These are phyloP conservation scores for Fraxinus xanthoxyloides DNA, from an alignment of 305 asterid species.

Conservation along the genomic window DNA sequence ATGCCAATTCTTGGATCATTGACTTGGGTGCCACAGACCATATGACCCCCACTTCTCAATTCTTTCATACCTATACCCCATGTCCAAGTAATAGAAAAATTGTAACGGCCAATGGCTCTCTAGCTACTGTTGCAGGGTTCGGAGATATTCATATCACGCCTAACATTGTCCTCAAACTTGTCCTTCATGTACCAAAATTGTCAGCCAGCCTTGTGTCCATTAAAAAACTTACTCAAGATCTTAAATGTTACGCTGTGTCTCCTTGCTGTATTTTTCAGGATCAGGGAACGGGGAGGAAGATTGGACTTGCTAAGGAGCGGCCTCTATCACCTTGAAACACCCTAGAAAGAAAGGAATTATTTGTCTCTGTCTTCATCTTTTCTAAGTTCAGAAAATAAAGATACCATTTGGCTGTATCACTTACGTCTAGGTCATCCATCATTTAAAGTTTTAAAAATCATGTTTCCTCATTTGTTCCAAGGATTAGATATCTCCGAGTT, in stretches of 20 bases:
- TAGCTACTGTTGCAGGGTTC: background rate
- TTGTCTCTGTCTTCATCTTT: too few relatives aligned
- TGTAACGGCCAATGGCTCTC: background rate
- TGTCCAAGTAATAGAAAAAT: too few relatives aligned
- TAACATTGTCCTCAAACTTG: too few relatives aligned
- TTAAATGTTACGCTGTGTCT: background rate
- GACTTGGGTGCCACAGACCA: background rate
- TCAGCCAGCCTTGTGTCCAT: background rate
- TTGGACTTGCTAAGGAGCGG: slow-evolving; percentile 7
- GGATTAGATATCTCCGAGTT: too few relatives aligned
- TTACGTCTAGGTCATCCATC: too few relatives aligned
- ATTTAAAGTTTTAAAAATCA: too few relatives aligned
- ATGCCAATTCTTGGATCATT: background rate
- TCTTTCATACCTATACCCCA: too few relatives aligned
- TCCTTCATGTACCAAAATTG: background rate
- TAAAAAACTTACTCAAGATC: background rate
- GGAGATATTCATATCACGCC: background rate
- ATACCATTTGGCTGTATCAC: too few relatives aligned
- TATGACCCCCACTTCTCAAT: background rate
- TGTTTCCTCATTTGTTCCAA: too few relatives aligned
- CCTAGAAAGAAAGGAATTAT: background rate
- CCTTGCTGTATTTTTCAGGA: background rate
- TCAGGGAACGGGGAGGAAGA: background rate
- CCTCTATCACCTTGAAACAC: background rate
- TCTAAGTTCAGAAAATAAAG: too few relatives aligned